These are phyloP conservation scores for Trichophyton simii DNA, from an alignment of 2,329 filamentous ascomycete species.

Conservation along the genomic window DNA sequence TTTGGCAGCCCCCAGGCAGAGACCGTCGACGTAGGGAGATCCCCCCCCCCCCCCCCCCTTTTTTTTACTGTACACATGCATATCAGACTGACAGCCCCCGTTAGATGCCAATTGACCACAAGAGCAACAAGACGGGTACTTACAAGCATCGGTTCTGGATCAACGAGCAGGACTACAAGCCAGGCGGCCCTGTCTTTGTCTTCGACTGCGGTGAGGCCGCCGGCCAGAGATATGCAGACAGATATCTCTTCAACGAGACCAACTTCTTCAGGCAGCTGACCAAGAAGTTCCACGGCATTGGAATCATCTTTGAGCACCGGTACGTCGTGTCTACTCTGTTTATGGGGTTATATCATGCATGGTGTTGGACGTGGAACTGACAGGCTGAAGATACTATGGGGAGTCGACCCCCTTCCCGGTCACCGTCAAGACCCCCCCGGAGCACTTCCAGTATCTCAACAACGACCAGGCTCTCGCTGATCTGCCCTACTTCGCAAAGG, in stretches of 20 bases:
- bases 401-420: conserved; percentile 29
- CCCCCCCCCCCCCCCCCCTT: no score
- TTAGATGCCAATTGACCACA: conserved; percentile 25
- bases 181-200: conserved; percentile 41
- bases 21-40: neutral
- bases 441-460: conserved; percentile 32
- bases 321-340: conserved; percentile 9
- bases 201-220: conserved; percentile 38
- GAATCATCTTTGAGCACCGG: conserved; percentile 35
- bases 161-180: conserved; percentile 41
- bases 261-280: conserved; percentile 24
- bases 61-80: neutral
- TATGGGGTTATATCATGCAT: neutral
- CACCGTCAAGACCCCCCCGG: conserved; percentile 24
- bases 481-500: conserved; percentile 33
- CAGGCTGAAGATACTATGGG: conserved; percentile 29
- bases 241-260: conserved; percentile 21
- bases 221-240: conserved; percentile 30
- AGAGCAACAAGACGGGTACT: conserved; percentile 30
- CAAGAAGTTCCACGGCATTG: conserved; percentile 27
- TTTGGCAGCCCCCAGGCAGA: neutral
- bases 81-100: neutral
- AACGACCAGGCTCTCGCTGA: conserved; percentile 35
- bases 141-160: conserved; percentile 46
- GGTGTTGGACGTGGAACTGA: neutral